Evolutionary conservation across 2,329 filamentous ascomycete genomes (phyloP).

Genomic region (Colletotrichum eremochloae): DNA sequence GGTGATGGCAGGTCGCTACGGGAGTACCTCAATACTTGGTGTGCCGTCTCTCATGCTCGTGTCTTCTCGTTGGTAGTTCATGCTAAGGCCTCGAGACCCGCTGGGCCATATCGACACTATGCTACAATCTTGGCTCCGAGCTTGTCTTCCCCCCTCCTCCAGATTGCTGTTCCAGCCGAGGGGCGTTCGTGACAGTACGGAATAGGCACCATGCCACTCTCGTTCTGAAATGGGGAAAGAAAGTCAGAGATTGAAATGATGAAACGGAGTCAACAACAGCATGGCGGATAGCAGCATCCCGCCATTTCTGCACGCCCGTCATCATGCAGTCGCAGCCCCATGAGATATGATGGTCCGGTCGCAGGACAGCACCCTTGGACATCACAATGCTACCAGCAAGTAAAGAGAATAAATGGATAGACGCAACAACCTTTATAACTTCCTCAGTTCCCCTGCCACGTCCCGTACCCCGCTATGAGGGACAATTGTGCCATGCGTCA

Average conservation of each 20-base stretch:
- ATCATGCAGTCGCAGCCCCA: conserved; percentile 24
- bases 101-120: conserved; percentile 1
- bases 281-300: conserved; percentile 7
- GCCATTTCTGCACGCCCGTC: conserved; percentile 23
- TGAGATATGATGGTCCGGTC: conserved; percentile 3
- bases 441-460: conserved; percentile 2
- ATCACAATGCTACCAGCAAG: conserved; percentile 14
- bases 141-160: background rate
- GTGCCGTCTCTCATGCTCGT: background rate
- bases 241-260: conserved; percentile 13
- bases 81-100: conserved; percentile 4
- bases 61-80: conserved; percentile 15
- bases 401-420: conserved; percentile 1
- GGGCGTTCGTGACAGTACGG: background rate
- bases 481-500: conserved; percentile 6
- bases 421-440: background rate
- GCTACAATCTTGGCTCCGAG: conserved; percentile 9
- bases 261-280: conserved; percentile 9
- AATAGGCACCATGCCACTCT: background rate
- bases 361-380: background rate
- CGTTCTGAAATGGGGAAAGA: conserved; percentile 1
- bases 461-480: background rate
- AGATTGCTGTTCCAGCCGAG: conserved; percentile 11
- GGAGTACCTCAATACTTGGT: conserved; percentile 24
- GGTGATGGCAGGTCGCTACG: conserved; percentile 20